Evolutionary conservation across 352 stramenopile genomes (phyloP).

Genomic region (Phytophthora constricta): DNA sequence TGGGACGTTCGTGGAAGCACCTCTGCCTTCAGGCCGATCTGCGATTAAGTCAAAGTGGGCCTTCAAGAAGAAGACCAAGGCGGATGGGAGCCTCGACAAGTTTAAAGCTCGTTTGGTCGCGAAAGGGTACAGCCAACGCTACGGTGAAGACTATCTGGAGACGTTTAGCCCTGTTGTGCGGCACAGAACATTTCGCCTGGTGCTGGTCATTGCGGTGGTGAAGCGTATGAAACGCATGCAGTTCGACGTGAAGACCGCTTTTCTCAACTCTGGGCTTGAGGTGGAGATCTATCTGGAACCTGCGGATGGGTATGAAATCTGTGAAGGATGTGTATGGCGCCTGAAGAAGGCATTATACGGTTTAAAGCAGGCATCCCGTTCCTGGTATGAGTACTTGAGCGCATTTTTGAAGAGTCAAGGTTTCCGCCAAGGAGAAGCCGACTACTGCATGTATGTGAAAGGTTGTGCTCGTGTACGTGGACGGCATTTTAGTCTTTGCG

Average conservation of each 20-base stretch:
- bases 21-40: not conserved
- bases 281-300: slow-evolving; percentile 18
- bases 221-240: not conserved
- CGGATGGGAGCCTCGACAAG: slow-evolving; percentile 31
- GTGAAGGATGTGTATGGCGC: slow-evolving; percentile 22
- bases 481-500: slow-evolving; percentile 25
- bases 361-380: slow-evolving; percentile 30
- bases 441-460: slow-evolving; percentile 29
- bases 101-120: slow-evolving; percentile 41
- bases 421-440: slow-evolving; percentile 15
- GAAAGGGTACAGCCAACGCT: not conserved
- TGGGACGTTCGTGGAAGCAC: not conserved
- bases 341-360: slow-evolving; percentile 36
- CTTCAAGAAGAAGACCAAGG: not conserved
- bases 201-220: slow-evolving; percentile 19
- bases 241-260: slow-evolving; percentile 19
- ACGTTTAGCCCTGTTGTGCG: slow-evolving; percentile 34
- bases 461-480: slow-evolving; percentile 31
- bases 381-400: slow-evolving; percentile 29
- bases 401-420: slow-evolving; percentile 9
- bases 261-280: slow-evolving; percentile 7
- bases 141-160: slow-evolving; percentile 38
- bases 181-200: slow-evolving; percentile 15
- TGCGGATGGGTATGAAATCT: not conserved
- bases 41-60: not conserved